A percentile compares a stretch with the other conserved stretches of the same genome.
Conservation (phyloP, 352 stramenopile genomes). For the Pythium aphanidermatum region DNA sequence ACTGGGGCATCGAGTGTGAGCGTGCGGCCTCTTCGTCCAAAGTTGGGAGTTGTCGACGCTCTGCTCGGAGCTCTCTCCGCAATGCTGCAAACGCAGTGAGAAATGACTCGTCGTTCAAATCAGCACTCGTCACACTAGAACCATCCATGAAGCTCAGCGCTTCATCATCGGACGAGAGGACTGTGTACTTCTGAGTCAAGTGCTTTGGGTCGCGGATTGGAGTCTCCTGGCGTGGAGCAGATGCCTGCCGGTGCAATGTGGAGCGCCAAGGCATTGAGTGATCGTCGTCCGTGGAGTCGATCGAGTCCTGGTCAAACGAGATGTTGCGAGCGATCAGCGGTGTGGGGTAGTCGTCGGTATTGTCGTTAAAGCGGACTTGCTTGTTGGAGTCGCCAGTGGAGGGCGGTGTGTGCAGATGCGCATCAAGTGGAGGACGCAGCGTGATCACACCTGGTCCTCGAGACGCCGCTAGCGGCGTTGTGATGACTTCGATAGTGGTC, state of each 20-base stretch:
- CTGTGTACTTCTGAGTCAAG: not conserved
- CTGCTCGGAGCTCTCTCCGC: not conserved
- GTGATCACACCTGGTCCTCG: no score
- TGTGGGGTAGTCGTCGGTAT: conserved; percentile 41
- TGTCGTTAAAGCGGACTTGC: conserved; percentile 40
- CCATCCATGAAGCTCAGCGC: conserved; percentile 42
- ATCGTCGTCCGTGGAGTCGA: conserved; percentile 24
- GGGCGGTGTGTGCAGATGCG: not conserved
- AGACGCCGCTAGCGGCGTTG: not conserved
- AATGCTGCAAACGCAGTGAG: conserved; percentile 33
- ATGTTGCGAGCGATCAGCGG: conserved; percentile 53
- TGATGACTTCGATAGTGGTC: not conserved
- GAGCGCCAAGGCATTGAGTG: conserved; percentile 17
- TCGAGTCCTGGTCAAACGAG: conserved; percentile 44
- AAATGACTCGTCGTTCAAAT: conserved; percentile 55
- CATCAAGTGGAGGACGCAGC: not conserved
- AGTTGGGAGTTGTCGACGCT: not conserved
- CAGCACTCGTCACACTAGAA: conserved; percentile 42
- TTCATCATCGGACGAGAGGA: conserved; percentile 17
- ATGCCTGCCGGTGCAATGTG: not conserved
- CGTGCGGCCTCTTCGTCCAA: no score
- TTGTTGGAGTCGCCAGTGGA: conserved; percentile 23
- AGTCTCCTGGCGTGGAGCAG: not conserved
- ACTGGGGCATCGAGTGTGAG: no score
- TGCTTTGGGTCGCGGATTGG: not conserved